These are phyloP conservation scores for Trichophyton equinum DNA, from an alignment of 2,329 filamentous ascomycete genomes.

Conservation along the genomic window DNA sequence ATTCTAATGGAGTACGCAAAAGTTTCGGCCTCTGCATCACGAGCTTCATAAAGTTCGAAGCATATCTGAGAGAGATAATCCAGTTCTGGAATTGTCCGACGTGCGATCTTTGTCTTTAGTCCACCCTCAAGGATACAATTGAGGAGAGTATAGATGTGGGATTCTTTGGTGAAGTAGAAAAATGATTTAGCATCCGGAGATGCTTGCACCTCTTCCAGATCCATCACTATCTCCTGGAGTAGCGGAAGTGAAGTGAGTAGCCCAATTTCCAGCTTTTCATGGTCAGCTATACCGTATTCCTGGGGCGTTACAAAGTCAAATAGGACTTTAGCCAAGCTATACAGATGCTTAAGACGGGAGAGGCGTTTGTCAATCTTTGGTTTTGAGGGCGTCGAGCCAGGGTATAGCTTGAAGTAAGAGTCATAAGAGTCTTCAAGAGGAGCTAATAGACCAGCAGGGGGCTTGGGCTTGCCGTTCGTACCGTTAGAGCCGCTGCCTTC, in stretches of 20 bases:
- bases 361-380: slow-evolving; percentile 74
- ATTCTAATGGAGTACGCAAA: slow-evolving; percentile 96
- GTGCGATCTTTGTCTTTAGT: slow-evolving; percentile 90
- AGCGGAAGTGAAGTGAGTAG: slow-evolving; percentile 85
- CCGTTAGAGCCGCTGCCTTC: slow-evolving; percentile 12
- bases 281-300: slow-evolving; percentile 91
- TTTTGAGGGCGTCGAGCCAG: slow-evolving; percentile 59
- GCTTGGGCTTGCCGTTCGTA: slow-evolving; percentile 13
- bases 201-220: slow-evolving; percentile 93
- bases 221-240: slow-evolving; percentile 90
- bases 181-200: slow-evolving; percentile 89
- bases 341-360: slow-evolving; percentile 80
- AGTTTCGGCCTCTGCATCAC: slow-evolving; percentile 61
- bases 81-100: slow-evolving; percentile 88
- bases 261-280: slow-evolving; percentile 96
- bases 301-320: slow-evolving; percentile 98
- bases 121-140: slow-evolving; percentile 97
- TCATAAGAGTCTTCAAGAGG: slow-evolving; percentile 44
- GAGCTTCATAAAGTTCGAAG: slow-evolving; percentile 94
- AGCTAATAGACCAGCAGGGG: slow-evolving; percentile 33
- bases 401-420: slow-evolving; percentile 82
- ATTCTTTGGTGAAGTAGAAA: slow-evolving; percentile 99
- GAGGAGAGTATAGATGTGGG: slow-evolving; percentile 92
- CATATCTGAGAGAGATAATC: slow-evolving; percentile 97
- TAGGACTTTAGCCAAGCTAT: slow-evolving; percentile 82